Percentiles rank a stretch among this genome's conserved stretches.
Conservation (phyloP, 495 filamentous ascomycete genomes). For the Clohesyomyces aquaticus region DNA sequence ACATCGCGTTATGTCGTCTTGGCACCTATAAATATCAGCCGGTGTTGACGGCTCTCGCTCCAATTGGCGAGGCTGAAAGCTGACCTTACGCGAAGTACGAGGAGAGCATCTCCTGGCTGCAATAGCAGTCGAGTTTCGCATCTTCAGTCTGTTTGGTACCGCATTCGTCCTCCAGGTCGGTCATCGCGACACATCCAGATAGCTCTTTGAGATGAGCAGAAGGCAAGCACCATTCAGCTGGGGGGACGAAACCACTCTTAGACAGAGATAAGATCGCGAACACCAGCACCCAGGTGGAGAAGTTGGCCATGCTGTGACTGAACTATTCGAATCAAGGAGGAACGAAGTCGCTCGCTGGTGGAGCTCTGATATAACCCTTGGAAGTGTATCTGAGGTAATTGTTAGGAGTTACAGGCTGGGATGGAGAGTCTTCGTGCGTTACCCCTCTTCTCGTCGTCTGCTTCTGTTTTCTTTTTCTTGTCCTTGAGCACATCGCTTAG, state of each 20-base stretch:
- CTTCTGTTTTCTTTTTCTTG: too few species aligned
- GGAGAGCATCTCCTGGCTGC: constrained; percentile 13
- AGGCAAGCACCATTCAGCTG: constrained; percentile 14
- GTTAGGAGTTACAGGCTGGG: too few species aligned
- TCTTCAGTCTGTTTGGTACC: constrained; percentile 1
- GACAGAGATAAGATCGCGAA: neutral
- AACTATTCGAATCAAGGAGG: too few species aligned
- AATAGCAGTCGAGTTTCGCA: constrained; percentile 17
- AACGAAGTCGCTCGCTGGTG: too few species aligned
- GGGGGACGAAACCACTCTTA: constrained; percentile 18
- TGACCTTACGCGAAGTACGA: constrained; percentile 14
- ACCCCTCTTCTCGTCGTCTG: too few species aligned
- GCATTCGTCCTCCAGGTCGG: constrained; percentile 15
- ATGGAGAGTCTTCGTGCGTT: too few species aligned
- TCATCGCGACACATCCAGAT: constrained; percentile 18
- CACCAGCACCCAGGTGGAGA: neutral
- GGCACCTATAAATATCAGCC: neutral
- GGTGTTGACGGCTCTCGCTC: neutral
- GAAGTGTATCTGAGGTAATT: too few species aligned
- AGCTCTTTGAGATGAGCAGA: constrained; percentile 11
- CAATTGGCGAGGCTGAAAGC: neutral
- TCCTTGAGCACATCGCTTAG: too few species aligned
- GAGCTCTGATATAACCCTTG: too few species aligned
- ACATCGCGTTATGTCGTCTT: constrained; percentile 6
- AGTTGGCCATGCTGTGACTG: neutral